A percentile compares a stretch with the other conserved stretches of the same genome.
These are phyloP conservation scores for Blastomyces gilchristii DNA, from an alignment of 2,329 filamentous ascomycete genomes.

Conservation along the genomic window DNA sequence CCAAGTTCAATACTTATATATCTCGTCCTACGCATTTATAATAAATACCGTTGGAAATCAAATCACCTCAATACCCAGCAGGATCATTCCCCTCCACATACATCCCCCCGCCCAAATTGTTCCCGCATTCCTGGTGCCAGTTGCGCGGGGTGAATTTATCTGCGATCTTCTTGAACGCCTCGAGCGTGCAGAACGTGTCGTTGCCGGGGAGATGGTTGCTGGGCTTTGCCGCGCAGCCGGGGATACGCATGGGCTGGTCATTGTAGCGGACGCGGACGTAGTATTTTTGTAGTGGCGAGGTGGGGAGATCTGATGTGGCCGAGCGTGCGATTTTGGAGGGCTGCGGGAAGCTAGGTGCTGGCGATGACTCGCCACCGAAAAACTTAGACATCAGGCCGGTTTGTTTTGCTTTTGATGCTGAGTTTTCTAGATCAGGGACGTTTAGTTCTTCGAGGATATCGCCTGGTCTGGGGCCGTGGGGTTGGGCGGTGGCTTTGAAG, in stretches of 20 bases:
- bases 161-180: conserved; percentile 84
- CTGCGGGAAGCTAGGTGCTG: conserved; percentile 10
- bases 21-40: too few species aligned
- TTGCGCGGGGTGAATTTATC: conserved; percentile 78
- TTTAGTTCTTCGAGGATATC: conserved; percentile 21
- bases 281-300: conserved; percentile 43
- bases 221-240: conserved; percentile 58
- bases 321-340: conserved; percentile 27
- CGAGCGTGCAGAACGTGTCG: conserved; percentile 79
- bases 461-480: conserved; percentile 12
- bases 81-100: conserved; percentile 37
- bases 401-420: conserved; percentile 17
- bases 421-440: conserved; percentile 13
- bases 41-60: neutral
- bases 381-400: conserved; percentile 25
- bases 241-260: conserved; percentile 68
- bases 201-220: conserved; percentile 83
- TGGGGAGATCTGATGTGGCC: conserved; percentile 23
- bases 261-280: conserved; percentile 91
- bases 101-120: conserved; percentile 46
- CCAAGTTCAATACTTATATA: too few species aligned
- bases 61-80: conserved; percentile 28
- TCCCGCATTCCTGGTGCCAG: conserved; percentile 58
- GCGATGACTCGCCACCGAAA: conserved; percentile 13
- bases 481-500: conserved; percentile 49